Evolutionary conservation across 2,329 filamentous ascomycete genomes (phyloP), one percentile per base, ranked within the genome.

Genomic region (Calonectria pseudoreteaudii): DNA sequence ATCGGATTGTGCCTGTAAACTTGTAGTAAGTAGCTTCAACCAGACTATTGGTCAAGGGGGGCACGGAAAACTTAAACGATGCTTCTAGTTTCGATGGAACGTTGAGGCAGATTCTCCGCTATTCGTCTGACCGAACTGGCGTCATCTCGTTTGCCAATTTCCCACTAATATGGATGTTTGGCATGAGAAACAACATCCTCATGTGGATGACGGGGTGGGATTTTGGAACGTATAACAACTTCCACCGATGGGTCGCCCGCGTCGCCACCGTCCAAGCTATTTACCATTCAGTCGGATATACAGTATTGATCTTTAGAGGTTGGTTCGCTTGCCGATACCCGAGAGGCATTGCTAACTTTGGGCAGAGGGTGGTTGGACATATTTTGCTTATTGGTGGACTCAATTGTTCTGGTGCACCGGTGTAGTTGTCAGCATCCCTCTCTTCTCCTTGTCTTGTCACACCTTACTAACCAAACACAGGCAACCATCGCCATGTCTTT

Each of bases 161-260:
- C 9, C 91, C 91, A 0, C 78, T 93, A 3, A 84, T 94, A 0
- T 94, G 92, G 91, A 82, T 94, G 0, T 94, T 94, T 76, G 90
- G 90, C 0, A 90, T 91, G 80, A 86, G 93, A 13, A 94, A 94
- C 74, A 93, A 94, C 66, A 79, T 92, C 0, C 86, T 94, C 20
- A 85, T 93, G 69, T 93, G 91, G 91, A 80, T 91, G 0, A 94
- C 93, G 0, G 92, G 92, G 0, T 94, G 93, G 92, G 91, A 90
- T 14, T 94, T 93, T 80, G 87, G 88, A 2, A 91, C 91, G 0
- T 94, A 91, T 78, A 94, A 91, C 76, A 88, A 91, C 50, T 93
- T 94, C 67, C 93, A 94, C 81, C 90, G 93, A 0, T 92, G 91
- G 87, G 86, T 92, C 4, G 92, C 93, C 0, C 86, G 92, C 23